These are phyloP conservation scores for Durusdinium trenchii DNA, from an alignment of 73 alveolate species.

Conservation along the genomic window DNA sequence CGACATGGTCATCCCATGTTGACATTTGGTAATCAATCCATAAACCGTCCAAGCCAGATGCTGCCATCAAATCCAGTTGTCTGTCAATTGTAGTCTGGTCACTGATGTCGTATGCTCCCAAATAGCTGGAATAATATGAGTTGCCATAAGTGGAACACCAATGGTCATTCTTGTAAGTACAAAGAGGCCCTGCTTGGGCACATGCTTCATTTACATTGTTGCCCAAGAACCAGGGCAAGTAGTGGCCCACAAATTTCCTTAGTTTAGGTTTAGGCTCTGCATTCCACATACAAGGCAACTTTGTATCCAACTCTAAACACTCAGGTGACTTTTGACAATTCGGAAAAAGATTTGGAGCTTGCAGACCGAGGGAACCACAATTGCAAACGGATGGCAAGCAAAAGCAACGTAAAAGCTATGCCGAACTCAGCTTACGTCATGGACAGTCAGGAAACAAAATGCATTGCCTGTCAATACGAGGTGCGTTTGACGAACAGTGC, in stretches of 20 bases:
- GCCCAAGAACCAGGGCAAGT: slow-evolving; percentile 93
- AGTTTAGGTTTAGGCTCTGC: neutral
- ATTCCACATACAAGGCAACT: neutral
- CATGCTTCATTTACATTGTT: slow-evolving; percentile 75
- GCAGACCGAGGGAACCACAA: neutral
- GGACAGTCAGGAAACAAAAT: too few relatives aligned
- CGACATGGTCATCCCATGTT: slow-evolving; percentile 25
- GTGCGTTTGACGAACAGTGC: slow-evolving; percentile 57
- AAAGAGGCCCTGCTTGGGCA: slow-evolving; percentile 37
- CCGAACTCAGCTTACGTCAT: neutral
- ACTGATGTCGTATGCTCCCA: slow-evolving; percentile 83
- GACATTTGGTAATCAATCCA: slow-evolving; percentile 81
- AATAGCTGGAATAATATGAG: slow-evolving; percentile 59
- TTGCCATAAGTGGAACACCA: slow-evolving; percentile 57
- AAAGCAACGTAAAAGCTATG: neutral
- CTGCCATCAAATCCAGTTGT: slow-evolving; percentile 82
- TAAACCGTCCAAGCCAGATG: slow-evolving; percentile 70
- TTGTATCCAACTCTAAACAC: too few relatives aligned
- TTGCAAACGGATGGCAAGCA: neutral
- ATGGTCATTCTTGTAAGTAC: slow-evolving; percentile 41
- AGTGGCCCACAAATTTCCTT: slow-evolving; percentile 85
- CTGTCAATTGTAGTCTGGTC: slow-evolving; percentile 35
- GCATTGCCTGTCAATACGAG: too few relatives aligned
- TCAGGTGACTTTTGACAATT: too few relatives aligned
- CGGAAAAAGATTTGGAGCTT: too few relatives aligned